Evolutionary conservation across 2,329 filamentous ascomycete genomes (phyloP).

Genomic region (Pseudocercospora fuligena): DNA sequence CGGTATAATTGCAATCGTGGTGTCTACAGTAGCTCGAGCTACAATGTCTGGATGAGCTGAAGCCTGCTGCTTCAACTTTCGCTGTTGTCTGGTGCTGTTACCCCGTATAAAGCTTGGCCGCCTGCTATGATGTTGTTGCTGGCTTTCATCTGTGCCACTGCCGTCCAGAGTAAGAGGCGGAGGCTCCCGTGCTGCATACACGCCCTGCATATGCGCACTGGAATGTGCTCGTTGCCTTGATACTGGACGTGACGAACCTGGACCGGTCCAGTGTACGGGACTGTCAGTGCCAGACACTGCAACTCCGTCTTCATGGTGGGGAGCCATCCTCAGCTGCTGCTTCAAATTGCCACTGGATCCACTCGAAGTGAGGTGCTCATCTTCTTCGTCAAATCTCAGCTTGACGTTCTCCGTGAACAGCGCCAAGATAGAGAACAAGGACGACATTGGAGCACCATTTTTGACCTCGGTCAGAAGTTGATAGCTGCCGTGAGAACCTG

Average conservation of each 20-base stretch:
- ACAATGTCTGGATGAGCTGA: slow-evolving; percentile 97
- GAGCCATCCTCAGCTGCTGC: slow-evolving; percentile 30
- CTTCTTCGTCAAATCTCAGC: slow-evolving; percentile 71
- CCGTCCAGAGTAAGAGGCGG: slow-evolving; percentile 38
- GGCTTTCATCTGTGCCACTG: slow-evolving; percentile 33
- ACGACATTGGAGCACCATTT: slow-evolving; percentile 98
- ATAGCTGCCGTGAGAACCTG: slow-evolving; percentile 78
- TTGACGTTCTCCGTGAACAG: slow-evolving; percentile 95
- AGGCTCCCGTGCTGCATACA: slow-evolving; percentile 34
- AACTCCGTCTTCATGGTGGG: slow-evolving; percentile 29
- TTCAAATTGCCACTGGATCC: slow-evolving; percentile 31
- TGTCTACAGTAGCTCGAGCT: slow-evolving; percentile 93
- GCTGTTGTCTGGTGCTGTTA: slow-evolving; percentile 25
- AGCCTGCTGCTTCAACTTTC: slow-evolving; percentile 53
- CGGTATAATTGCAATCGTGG: slow-evolving; percentile 96
- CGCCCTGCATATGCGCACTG: slow-evolving; percentile 16
- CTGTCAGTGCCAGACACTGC: slow-evolving; percentile 35
- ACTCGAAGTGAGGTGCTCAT: slow-evolving; percentile 49
- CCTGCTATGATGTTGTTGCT: slow-evolving; percentile 29
- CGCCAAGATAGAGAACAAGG: slow-evolving; percentile 94
- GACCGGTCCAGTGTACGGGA: slow-evolving; percentile 29
- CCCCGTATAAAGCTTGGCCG: slow-evolving; percentile 34
- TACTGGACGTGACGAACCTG: slow-evolving; percentile 28
- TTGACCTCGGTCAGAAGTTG: slow-evolving; percentile 96
- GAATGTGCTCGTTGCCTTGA: slow-evolving; percentile 36